These are phyloP conservation scores for Inosperma sp. DNA, from an alignment of 768 basidiomycete species.

Conservation along the genomic window DNA sequence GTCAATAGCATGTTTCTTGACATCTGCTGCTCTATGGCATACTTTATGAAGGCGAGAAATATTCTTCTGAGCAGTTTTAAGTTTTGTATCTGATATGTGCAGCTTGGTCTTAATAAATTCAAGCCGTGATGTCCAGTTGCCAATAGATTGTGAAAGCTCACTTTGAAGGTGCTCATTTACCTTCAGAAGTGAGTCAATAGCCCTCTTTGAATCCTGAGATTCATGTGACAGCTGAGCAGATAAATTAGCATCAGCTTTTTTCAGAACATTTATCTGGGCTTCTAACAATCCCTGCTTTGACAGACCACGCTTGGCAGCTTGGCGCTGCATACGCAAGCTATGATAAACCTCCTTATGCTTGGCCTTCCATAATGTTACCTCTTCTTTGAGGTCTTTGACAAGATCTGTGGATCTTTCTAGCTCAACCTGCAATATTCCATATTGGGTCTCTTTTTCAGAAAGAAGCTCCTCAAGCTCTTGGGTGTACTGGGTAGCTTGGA, in stretches of 20 bases:
- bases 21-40: not conserved
- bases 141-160: too few relatives aligned
- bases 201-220: not conserved
- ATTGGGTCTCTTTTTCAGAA: not conserved
- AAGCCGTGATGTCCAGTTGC: too few relatives aligned
- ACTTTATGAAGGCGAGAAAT: slow-evolving; percentile 1
- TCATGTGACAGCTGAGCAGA: not conserved
- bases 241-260: not conserved
- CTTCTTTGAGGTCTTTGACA: too few relatives aligned
- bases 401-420: not conserved
- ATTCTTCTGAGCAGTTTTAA: slow-evolving; percentile 2
- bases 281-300: not conserved
- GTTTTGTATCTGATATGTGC: not conserved
- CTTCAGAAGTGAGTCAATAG: not conserved
- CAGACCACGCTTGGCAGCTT: not conserved
- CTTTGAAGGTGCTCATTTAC: not conserved
- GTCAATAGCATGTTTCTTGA: not conserved
- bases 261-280: slow-evolving; percentile 2
- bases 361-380: too few relatives aligned
- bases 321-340: slow-evolving; percentile 11
- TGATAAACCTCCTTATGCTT: too few relatives aligned
- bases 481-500: too few relatives aligned
- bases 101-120: too few relatives aligned
- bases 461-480: not conserved
- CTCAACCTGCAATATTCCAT: not conserved